Base-by-base conservation (phyloP, 768 basidiomycete species). In the Boletus speciosus region DNA sequence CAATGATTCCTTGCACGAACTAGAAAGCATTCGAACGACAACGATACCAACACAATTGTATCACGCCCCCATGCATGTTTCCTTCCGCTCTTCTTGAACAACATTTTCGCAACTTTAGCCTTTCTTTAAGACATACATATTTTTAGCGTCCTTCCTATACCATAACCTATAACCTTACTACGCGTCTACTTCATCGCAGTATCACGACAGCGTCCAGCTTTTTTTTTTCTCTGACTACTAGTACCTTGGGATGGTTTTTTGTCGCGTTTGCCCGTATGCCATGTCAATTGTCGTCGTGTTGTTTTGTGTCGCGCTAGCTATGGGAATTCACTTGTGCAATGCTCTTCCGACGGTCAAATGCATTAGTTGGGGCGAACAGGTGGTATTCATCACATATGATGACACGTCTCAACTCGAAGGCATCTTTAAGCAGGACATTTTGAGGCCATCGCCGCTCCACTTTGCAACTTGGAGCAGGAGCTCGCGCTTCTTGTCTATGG, bases 371-470 rank as follows among this genome's bases (percentile, higher is more conserved):
- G 12, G 12, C 39, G 39, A 40, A 29, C 42, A 43, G 6, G 16
- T 25, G n/a, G 11, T 8, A 19, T 14, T 6, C 36, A 27, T 50
- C 32, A 8, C 19, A 21, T 19, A 19, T 32, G 4, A 9, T 10
- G 31, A 29, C 27, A 38, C 23, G 36, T 47, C 68, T 66, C 36
- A 82, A 58, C 73, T 83, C 19, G 82, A 74, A 23, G 88, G 85
- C 81, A 92, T 81, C 71, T 93, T 93, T 62, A 93, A 72, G 65
- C 88, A 90, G 35, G 81, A 80, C 19, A 85, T 83, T 60, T 79
- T 84, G 61, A 93, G 68, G 1, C 90, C 91, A 68, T 93, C 90
- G 4, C 90, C 90, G 56, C 88, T 88, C 89, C 89, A 92, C 65
- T 87, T 87, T 14, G 89, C 85, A 0, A 90, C 88, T 56, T 90